Evolutionary conservation across 495 filamentous ascomycete species (phyloP).

Genomic region (Evansstolkia leycettana): DNA sequence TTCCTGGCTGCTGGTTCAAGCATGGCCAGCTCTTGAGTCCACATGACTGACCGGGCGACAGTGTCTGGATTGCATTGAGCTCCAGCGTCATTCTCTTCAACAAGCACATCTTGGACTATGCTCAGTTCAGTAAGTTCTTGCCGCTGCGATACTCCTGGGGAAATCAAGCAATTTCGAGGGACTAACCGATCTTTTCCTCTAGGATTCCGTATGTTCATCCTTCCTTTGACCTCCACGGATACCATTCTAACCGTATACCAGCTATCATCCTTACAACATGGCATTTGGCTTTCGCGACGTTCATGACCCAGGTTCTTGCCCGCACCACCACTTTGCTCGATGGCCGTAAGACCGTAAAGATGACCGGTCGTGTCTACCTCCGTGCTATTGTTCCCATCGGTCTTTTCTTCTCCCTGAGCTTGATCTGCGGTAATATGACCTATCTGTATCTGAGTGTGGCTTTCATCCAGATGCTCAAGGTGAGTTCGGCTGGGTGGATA

Average conservation of each 20-base stretch:
- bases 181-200: slow-evolving; percentile 1
- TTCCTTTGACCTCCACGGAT: slow-evolving; percentile 1
- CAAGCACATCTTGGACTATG: slow-evolving; percentile 86
- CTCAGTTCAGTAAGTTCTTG: slow-evolving; percentile 63
- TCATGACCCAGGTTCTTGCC: slow-evolving; percentile 84
- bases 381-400: slow-evolving; percentile 89
- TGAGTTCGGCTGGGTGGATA: slow-evolving; percentile 16
- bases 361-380: slow-evolving; percentile 84
- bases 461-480: slow-evolving; percentile 98
- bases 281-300: slow-evolving; percentile 78
- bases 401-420: slow-evolving; percentile 80
- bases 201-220: slow-evolving; percentile 28
- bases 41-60: slow-evolving; percentile 30
- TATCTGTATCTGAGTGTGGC: slow-evolving; percentile 87
- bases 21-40: background rate
- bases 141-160: background rate
- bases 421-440: slow-evolving; percentile 90
- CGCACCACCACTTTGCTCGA: slow-evolving; percentile 77
- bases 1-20: too few species aligned
- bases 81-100: slow-evolving; percentile 96
- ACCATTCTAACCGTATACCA: slow-evolving; percentile 12
- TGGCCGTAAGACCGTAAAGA: slow-evolving; percentile 80
- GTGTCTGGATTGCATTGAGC: slow-evolving; percentile 82
- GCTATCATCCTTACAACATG: slow-evolving; percentile 80
- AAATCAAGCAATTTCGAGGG: background rate